Evolutionary conservation across 2,329 filamentous ascomycete species (phyloP).

Genomic region (Dothidotthia symphoricarpi): DNA sequence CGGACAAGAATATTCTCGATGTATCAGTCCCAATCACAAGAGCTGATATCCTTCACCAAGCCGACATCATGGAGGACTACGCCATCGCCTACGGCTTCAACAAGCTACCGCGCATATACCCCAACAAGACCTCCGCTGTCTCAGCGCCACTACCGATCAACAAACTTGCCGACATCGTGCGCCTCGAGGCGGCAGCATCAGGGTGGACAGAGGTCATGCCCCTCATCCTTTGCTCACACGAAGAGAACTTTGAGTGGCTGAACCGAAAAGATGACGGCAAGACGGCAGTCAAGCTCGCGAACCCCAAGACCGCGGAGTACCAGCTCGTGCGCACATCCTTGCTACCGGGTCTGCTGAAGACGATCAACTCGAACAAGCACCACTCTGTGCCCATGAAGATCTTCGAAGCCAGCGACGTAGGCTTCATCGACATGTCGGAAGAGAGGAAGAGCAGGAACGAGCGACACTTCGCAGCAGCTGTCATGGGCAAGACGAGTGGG

Average conservation of each 20-base stretch:
- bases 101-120: constrained; percentile 82
- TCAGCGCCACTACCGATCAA: constrained; percentile 87
- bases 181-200: constrained; percentile 84
- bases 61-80: constrained; percentile 98
- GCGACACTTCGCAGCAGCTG: constrained; percentile 92
- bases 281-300: constrained; percentile 79
- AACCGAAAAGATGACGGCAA: constrained; percentile 85
- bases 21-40: constrained; percentile 84
- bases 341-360: constrained; percentile 86
- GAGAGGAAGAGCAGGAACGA: constrained; percentile 90
- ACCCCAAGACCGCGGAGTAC: constrained; percentile 91
- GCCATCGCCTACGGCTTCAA: constrained; percentile 98
- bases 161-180: constrained; percentile 89
- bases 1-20: constrained; percentile 67
- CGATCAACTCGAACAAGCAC: constrained; percentile 87
- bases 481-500: constrained; percentile 89
- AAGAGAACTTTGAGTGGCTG: constrained; percentile 96
- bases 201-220: constrained; percentile 97
- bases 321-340: constrained; percentile 87
- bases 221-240: constrained; percentile 92
- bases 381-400: constrained; percentile 87
- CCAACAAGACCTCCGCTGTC: constrained; percentile 80
- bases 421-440: constrained; percentile 76
- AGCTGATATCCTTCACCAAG: constrained; percentile 92
- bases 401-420: constrained; percentile 88